Evolutionary conservation across 352 stramenopile species (phyloP).

Genomic region (Phytophthora foliorum): DNA sequence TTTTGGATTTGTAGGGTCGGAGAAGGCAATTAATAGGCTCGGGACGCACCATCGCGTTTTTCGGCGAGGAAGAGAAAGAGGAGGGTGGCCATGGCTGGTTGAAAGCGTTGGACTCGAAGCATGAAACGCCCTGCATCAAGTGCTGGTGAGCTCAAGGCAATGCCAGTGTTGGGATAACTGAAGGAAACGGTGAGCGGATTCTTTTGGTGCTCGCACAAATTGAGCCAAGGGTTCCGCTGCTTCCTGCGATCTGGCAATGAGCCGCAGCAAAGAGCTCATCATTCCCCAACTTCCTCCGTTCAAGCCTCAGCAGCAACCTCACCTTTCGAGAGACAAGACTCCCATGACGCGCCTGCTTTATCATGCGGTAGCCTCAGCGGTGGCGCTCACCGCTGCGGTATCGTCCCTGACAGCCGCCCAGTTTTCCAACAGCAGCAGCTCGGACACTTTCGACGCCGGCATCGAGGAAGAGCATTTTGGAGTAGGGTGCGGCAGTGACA

Average conservation of each 20-base stretch:
- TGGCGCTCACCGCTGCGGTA: slow-evolving; percentile 15
- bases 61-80: no score
- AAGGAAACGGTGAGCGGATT: slow-evolving; percentile 9
- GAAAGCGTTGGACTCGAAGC: slow-evolving; percentile 20
- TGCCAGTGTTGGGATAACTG: slow-evolving; percentile 17
- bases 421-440: slow-evolving; percentile 29
- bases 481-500: slow-evolving; percentile 43
- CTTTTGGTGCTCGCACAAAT: not conserved
- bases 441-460: slow-evolving; percentile 9
- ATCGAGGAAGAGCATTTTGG: slow-evolving; percentile 36
- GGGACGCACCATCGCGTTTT: slow-evolving; percentile 29
- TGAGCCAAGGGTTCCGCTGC: not conserved
- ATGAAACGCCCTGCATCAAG: slow-evolving; percentile 13
- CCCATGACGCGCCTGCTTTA: slow-evolving; percentile 29
- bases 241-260: not conserved
- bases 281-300: slow-evolving; percentile 33
- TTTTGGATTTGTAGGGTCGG: not conserved
- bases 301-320: slow-evolving; percentile 13
- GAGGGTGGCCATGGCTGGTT: not conserved
- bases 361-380: slow-evolving; percentile 18
- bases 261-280: not conserved
- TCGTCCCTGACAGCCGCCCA: slow-evolving; percentile 15
- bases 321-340: not conserved
- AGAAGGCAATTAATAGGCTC: not conserved
- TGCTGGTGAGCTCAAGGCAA: slow-evolving; percentile 18